Evolutionary conservation across 257 asterid genomes (phyloP).

Genomic region (Solanum raphanifolium): DNA sequence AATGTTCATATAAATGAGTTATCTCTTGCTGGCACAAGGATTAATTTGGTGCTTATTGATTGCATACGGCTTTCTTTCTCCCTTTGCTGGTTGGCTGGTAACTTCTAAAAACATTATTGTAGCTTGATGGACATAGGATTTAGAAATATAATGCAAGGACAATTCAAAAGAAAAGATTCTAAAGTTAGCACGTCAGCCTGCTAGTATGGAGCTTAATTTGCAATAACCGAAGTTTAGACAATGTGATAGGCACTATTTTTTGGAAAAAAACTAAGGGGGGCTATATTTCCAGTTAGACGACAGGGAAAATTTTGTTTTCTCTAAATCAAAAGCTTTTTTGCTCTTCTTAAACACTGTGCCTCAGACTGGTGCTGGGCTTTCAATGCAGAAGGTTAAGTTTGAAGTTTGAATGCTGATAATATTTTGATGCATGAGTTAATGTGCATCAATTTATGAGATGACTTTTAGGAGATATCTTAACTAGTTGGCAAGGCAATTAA

Average conservation of each 20-base stretch:
- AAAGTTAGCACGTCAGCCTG: neutral
- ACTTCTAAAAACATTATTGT: neutral
- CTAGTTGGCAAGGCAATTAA: neutral
- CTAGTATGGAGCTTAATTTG: neutral
- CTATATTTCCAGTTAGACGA: neutral
- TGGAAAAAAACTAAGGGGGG: neutral
- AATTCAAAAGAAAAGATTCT: neutral
- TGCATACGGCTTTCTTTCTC: neutral
- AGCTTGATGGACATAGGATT: neutral
- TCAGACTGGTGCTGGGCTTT: neutral
- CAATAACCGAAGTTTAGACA: neutral
- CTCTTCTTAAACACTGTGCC: neutral
- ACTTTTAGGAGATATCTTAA: neutral
- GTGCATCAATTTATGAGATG: neutral
- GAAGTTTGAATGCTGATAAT: neutral
- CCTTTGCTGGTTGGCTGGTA: neutral
- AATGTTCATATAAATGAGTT: neutral
- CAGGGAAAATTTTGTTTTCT: neutral
- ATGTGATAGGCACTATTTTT: neutral
- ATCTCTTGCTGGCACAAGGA: neutral
- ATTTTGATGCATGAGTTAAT: neutral
- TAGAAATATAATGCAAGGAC: neutral
- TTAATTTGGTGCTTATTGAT: neutral
- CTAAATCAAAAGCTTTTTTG: neutral
- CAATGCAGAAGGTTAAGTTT: neutral